These are phyloP conservation scores for Glycine soja DNA, from an alignment of 306 rosid species.

Conservation along the genomic window DNA sequence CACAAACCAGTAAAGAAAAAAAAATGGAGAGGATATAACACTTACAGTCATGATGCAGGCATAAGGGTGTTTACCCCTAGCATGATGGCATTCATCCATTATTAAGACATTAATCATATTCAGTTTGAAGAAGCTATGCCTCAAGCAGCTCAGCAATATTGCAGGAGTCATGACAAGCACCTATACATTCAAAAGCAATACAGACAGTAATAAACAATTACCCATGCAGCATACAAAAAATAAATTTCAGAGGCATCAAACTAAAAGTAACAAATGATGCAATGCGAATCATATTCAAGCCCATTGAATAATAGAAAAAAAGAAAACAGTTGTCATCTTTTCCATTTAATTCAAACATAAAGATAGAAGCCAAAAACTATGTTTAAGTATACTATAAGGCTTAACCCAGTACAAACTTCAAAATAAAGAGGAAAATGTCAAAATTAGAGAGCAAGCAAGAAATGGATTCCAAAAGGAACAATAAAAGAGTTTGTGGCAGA, in stretches of 20 bases:
- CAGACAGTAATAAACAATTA: not conserved
- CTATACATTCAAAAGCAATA: constrained; percentile 51
- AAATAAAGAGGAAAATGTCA: constrained; percentile 16
- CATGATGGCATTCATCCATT: constrained; percentile 93
- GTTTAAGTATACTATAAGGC: not conserved
- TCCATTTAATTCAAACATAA: not conserved
- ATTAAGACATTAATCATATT: constrained; percentile 82
- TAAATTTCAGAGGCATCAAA: constrained; percentile 12
- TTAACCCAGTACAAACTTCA: not conserved
- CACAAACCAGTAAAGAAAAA: constrained; percentile 7
- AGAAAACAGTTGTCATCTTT: not conserved
- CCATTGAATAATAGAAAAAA: not conserved
- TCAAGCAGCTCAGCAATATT: constrained; percentile 70
- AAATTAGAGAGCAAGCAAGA: constrained; percentile 4
- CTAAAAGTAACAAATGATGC: constrained; percentile 2
- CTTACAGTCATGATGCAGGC: constrained; percentile 84
- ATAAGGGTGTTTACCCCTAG: constrained; percentile 70
- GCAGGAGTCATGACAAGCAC: constrained; percentile 91
- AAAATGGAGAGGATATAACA: constrained; percentile 33
- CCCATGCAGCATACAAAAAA: constrained; percentile 5
- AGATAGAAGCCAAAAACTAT: not conserved
- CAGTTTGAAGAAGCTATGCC: constrained; percentile 72
- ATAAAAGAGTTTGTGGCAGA: not conserved
- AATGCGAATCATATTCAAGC: not conserved
- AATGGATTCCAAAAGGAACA: constrained; percentile 7